Conservation (phyloP, 371 early-diverging fungal genomes). For the Lichtheimia ornata region DNA sequence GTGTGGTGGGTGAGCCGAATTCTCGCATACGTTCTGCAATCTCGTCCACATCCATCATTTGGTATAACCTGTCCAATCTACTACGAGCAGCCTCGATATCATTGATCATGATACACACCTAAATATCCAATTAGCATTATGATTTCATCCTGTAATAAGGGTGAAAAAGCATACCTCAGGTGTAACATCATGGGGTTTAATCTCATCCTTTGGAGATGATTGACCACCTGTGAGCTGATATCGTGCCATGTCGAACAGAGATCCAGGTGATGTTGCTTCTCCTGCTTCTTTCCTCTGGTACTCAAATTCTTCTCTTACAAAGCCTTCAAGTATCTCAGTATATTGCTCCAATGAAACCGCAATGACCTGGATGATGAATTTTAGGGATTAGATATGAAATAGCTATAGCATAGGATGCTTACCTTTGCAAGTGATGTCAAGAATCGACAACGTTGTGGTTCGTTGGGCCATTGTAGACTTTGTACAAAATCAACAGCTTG, state of each 20-base stretch:
- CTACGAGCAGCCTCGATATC: constrained; percentile 68
- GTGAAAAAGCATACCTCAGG: constrained; percentile 38
- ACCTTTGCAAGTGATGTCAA: constrained; percentile 72
- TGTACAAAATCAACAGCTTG: constrained; percentile 73
- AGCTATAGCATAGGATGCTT: constrained; percentile 25
- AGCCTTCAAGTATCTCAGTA: constrained; percentile 41
- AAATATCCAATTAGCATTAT: background rate
- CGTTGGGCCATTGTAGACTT: constrained; percentile 78
- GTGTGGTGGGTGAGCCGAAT: constrained; percentile 18
- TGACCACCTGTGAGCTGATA: constrained; percentile 36
- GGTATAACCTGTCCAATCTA: constrained; percentile 62
- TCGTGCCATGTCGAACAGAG: constrained; percentile 44
- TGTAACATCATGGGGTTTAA: constrained; percentile 54
- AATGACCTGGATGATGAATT: constrained; percentile 32
- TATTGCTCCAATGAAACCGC: constrained; percentile 57
- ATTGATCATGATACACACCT: constrained; percentile 68
- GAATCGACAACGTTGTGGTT: constrained; percentile 67
- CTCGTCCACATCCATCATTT: constrained; percentile 69
- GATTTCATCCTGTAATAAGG: too few species aligned
- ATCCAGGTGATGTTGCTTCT: constrained; percentile 17
- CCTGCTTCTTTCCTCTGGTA: constrained; percentile 17
- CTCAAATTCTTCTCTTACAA: constrained; percentile 42
- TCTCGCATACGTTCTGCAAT: constrained; percentile 53
- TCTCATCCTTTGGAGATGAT: constrained; percentile 38
- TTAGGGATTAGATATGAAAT: constrained; percentile 45